These are phyloP conservation scores for Pythium coloratum DNA, from an alignment of 352 stramenopile species.

Conservation along the genomic window DNA sequence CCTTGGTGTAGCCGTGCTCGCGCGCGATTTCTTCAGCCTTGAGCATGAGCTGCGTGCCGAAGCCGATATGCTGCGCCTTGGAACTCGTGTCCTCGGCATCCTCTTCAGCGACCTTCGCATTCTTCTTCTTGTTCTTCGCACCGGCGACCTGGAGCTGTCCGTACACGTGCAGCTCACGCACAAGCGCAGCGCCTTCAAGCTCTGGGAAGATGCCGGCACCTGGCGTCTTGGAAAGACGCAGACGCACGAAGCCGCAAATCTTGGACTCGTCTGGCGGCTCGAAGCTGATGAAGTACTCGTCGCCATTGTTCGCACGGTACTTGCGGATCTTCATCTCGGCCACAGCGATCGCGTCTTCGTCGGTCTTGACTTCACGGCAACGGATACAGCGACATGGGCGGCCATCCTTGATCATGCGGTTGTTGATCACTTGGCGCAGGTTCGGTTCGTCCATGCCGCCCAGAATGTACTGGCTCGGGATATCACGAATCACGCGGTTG, in stretches of 20 bases:
- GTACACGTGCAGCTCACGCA: conserved; percentile 92
- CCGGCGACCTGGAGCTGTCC: conserved; percentile 77
- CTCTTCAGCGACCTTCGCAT: conserved; percentile 8
- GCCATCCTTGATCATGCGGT: conserved; percentile 74
- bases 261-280: conserved; percentile 88
- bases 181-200: conserved; percentile 74
- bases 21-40: conserved; percentile 81
- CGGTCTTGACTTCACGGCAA: conserved; percentile 90
- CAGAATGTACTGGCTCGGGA: conserved; percentile 93
- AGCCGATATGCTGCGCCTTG: conserved; percentile 86
- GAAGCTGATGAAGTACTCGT: conserved; percentile 93
- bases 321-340: conserved; percentile 72
- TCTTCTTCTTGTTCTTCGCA: conserved; percentile 41
- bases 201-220: conserved; percentile 76
- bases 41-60: conserved; percentile 86
- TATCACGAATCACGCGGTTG: conserved; percentile 93
- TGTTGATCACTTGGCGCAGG: conserved; percentile 87
- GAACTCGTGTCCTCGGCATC: conserved; percentile 27
- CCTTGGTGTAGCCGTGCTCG: conserved; percentile 68
- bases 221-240: conserved; percentile 73
- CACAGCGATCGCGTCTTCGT: conserved; percentile 72
- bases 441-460: conserved; percentile 92
- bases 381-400: conserved; percentile 88
- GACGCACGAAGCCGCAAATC: conserved; percentile 90
- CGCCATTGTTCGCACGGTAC: conserved; percentile 86